These are phyloP conservation scores for Hypoxylon trugodes DNA, from an alignment of 495 filamentous ascomycete species.

Conservation along the genomic window DNA sequence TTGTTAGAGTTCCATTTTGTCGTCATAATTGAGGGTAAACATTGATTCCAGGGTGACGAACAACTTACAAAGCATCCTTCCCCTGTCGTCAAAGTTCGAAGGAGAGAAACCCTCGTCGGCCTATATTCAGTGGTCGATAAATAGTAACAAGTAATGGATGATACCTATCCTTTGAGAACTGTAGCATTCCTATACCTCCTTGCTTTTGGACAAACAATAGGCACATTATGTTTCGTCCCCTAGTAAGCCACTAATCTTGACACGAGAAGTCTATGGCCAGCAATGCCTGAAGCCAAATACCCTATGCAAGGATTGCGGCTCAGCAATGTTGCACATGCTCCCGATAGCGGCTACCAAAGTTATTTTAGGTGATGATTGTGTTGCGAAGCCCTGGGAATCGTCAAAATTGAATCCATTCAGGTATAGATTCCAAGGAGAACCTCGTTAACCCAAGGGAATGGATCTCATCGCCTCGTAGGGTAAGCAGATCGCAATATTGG, in stretches of 20 bases:
- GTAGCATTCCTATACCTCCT: too few species aligned
- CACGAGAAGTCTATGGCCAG: not conserved
- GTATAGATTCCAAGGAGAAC: not conserved
- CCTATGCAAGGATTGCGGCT: conserved; percentile 3
- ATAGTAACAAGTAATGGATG: too few species aligned
- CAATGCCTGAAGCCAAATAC: not conserved
- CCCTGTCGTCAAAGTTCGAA: too few species aligned
- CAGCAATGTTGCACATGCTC: not conserved
- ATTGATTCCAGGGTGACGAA: too few species aligned
- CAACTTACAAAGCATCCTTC: too few species aligned
- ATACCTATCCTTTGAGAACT: too few species aligned
- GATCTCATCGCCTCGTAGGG: conserved; percentile 2
- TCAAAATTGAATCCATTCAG: conserved; percentile 11
- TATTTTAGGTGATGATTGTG: not conserved
- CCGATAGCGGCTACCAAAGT: not conserved
- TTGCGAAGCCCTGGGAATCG: not conserved
- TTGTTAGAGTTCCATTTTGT: too few species aligned
- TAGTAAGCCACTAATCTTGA: not conserved
- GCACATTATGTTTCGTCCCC: not conserved
- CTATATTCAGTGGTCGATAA: too few species aligned
- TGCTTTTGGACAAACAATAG: too few species aligned
- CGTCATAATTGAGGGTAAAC: too few species aligned
- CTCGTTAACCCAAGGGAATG: not conserved
- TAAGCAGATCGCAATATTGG: conserved; percentile 21
- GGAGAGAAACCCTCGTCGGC: too few species aligned